A percentile compares a stretch with the other conserved stretches of the same genome.
Evolutionary conservation across 2,329 filamentous ascomycete species (phyloP).

Genomic region (Fusarium tupiense): DNA sequence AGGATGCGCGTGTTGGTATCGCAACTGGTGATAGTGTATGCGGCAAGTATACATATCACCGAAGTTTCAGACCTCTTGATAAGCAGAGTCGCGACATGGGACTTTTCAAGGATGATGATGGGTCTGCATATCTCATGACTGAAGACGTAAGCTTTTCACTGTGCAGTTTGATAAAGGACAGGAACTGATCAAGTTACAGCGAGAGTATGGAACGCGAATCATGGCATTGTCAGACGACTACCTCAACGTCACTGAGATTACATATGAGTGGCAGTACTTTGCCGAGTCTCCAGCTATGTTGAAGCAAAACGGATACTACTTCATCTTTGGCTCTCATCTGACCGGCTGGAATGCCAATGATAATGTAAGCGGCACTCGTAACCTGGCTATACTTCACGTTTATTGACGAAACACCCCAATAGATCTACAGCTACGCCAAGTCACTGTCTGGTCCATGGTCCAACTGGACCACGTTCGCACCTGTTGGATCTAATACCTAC

Average conservation of each 20-base stretch:
- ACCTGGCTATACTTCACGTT: fast-evolving
- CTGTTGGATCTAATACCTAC: constrained; percentile 65
- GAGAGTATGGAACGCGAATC: constrained; percentile 67
- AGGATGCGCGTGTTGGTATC: constrained; percentile 71
- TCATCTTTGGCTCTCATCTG: constrained; percentile 69
- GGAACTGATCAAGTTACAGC: constrained; percentile 47
- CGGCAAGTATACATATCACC: constrained; percentile 60
- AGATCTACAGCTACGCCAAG: constrained; percentile 65
- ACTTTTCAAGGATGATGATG: constrained; percentile 70
- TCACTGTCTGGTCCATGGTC: constrained; percentile 70
- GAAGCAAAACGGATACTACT: constrained; percentile 69
- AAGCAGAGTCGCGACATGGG: constrained; percentile 65
- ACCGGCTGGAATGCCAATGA: constrained; percentile 71
- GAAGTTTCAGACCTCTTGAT: constrained; percentile 49
- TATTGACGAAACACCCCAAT: background rate
- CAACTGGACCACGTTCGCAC: constrained; percentile 67
- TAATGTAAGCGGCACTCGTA: constrained; percentile 53
- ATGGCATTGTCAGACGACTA: constrained; percentile 66
- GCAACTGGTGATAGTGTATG: constrained; percentile 68
- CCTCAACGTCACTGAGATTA: constrained; percentile 58
- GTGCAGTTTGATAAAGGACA: fast-evolving
- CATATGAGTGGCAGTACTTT: constrained; percentile 62
- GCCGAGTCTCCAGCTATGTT: constrained; percentile 72
- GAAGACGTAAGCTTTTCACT: constrained; percentile 61
- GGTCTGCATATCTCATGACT: constrained; percentile 68